phyloP scores from a whole-genome alignment of 176 grass and related monocot species.

The Bothriochloa decipiens region DNA sequence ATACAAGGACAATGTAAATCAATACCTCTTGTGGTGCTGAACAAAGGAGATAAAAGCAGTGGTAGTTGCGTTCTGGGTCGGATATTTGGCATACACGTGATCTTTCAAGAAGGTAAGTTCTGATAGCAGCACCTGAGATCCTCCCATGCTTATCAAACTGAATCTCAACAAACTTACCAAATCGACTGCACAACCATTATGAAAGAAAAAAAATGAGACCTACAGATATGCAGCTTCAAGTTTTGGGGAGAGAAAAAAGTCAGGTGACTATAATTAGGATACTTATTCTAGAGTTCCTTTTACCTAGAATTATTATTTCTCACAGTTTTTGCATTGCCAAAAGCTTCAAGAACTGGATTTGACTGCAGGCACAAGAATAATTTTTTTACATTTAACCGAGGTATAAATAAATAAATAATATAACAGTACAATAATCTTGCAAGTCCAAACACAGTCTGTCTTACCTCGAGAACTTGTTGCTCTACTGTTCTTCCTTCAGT shows the following conservation, averaged over 20 bases:
- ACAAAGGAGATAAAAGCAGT: constrained; percentile 99
- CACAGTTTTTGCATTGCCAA: constrained; percentile 99
- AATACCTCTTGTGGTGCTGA: constrained; percentile 86
- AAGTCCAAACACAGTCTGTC: constrained; percentile 27
- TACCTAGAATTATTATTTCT: constrained; percentile 99
- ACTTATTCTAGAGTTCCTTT: constrained; percentile 12
- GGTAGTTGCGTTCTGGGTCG: constrained; percentile 96
- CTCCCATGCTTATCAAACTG: constrained; percentile 96
- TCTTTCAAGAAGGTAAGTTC: constrained; percentile 97
- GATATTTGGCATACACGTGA: constrained; percentile 97
- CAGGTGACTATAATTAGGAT: constrained; percentile 28
- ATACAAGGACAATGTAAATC: constrained; percentile 38
- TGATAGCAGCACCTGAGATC: constrained; percentile 97
- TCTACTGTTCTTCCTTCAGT: constrained; percentile 99
- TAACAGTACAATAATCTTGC: constrained; percentile 21
- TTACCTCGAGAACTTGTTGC: constrained; percentile 98
- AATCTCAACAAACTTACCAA: constrained; percentile 99
- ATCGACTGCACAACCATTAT: constrained; percentile 74
- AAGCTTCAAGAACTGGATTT: constrained; percentile 99
- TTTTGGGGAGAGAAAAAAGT: constrained; percentile 8
- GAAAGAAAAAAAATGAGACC: constrained; percentile 29
- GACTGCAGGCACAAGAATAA: constrained; percentile 74
- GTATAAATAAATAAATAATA: constrained; percentile 27
- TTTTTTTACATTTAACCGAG: constrained; percentile 30
- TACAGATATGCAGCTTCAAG: constrained; percentile 41